Evolutionary conservation across 2,329 filamentous ascomycete genomes (phyloP), one percentile per base, ranked within the genome.

Genomic region (Diaporthe humulicola): DNA sequence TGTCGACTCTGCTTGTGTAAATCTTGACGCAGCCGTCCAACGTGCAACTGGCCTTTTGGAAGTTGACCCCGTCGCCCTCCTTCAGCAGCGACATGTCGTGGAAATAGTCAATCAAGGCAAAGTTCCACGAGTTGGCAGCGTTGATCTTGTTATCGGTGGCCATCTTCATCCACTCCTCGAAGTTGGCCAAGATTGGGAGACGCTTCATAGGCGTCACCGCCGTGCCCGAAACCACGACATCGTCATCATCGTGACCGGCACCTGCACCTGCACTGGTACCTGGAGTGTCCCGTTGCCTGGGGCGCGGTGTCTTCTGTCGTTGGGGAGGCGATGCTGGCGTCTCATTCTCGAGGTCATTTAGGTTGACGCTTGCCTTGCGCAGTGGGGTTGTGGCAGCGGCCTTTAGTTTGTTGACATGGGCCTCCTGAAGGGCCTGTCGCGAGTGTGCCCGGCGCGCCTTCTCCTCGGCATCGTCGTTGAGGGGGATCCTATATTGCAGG

Each of bases 91-190:
- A 98, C 97, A 99, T 98, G 81, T 99, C 97, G 84, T 99, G 96
- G 81, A 99, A 99, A 85, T 99, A 99, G 84, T 99, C 97, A 82
- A 99, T 99, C 25, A 99, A 90, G n/a, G 97, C 97, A 85, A 99
- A 98, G 84, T 98, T 98, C 97, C 97, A 99, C 40, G 96, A 98
- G 84, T 99, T 99, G 75, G 93, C 92, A 66, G 97, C 96, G 83
- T 98, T 99, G 88, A 99, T 99, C 85, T 97, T 97, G 86, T 99
- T 99, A 87, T 99, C 97, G 22, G 97, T 98, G 2, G 97, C 97
- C 95, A 99, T 98, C 89, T 98, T 99, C 95, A 99, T 98, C 97
- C 96, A 98, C 83, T 99, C 97, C 84, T 99, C 97, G 80, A 98
- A 99, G 85, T 99, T 99, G 81, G 97, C 97, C 72, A 99, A 88